A percentile compares a stretch with the other conserved stretches of the same genome.
Conservation (phyloP, 2,329 filamentous ascomycete species). For the Fusarium mangiferae region DNA sequence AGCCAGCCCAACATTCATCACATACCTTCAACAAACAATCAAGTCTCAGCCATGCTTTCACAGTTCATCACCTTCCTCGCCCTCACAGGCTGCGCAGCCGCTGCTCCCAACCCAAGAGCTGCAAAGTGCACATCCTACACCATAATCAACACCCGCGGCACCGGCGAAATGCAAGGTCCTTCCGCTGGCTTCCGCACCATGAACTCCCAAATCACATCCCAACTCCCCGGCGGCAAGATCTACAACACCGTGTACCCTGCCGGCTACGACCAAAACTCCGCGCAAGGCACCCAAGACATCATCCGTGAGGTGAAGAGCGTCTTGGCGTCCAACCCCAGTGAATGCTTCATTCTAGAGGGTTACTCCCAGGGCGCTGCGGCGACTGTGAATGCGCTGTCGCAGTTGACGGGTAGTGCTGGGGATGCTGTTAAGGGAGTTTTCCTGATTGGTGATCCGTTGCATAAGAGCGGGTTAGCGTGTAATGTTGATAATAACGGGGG, state of each 20-base stretch:
- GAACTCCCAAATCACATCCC: constrained; percentile 8
- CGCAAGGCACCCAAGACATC: neutral
- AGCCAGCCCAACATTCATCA: too few species aligned
- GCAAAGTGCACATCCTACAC: constrained; percentile 12
- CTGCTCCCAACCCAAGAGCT: neutral
- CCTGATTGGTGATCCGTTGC: constrained; percentile 9
- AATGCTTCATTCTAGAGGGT: constrained; percentile 13
- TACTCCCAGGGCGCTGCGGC: constrained; percentile 21
- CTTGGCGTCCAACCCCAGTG: neutral
- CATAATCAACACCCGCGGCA: constrained; percentile 22
- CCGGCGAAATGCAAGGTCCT: neutral
- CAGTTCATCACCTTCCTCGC: constrained; percentile 2
- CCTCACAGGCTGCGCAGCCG: neutral
- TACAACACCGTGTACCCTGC: constrained; percentile 22
- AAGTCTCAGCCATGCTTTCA: neutral
- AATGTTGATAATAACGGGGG: constrained; percentile 17
- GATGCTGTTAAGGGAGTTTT: constrained; percentile 10
- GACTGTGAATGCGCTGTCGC: constrained; percentile 7
- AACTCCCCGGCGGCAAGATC: constrained; percentile 5
- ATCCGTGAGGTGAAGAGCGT: constrained; percentile 7
- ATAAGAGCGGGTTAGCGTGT: constrained; percentile 1
- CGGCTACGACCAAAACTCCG: constrained; percentile 1
- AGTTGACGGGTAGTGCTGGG: constrained; percentile 6
- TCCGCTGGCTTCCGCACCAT: constrained; percentile 18
- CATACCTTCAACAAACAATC: too few species aligned